Conservation (phyloP, 176 grass and related monocot genomes). For the Musa beccarii region DNA sequence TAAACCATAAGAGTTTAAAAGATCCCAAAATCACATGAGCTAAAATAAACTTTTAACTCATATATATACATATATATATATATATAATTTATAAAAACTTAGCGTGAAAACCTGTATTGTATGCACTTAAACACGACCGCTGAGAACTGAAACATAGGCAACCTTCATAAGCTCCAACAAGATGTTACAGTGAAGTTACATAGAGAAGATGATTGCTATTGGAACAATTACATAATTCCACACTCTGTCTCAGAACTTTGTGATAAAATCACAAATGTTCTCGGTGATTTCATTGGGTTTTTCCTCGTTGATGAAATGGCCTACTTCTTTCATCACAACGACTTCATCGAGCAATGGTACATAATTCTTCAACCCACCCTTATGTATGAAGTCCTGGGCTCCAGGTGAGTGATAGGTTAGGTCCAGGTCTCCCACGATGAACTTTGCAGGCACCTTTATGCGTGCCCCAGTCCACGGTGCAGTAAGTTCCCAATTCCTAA, state of each 20-base stretch:
- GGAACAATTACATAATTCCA: too few species aligned
- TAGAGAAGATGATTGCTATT: too few species aligned
- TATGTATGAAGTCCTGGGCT: conserved; percentile 13
- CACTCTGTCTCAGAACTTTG: not conserved
- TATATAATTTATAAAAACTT: too few species aligned
- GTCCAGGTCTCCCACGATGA: conserved; percentile 15
- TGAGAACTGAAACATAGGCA: too few species aligned
- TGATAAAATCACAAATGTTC: conserved; percentile 5
- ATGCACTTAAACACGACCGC: too few species aligned
- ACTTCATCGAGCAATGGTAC: conserved; percentile 4
- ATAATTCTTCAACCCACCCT: conserved; percentile 14
- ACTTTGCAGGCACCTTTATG: conserved; percentile 15
- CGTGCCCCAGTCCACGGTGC: conserved; percentile 8
- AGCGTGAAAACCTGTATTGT: too few species aligned
- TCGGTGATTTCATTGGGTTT: conserved; percentile 15
- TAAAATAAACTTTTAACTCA: too few species aligned
- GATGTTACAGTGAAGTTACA: too few species aligned
- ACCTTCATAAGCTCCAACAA: too few species aligned
- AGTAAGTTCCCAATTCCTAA: conserved; percentile 19
- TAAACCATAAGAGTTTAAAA: too few species aligned
- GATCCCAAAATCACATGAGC: too few species aligned
- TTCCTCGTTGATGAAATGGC: conserved; percentile 24
- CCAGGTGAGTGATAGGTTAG: conserved; percentile 11
- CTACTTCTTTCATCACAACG: conserved; percentile 17
- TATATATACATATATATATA: too few species aligned